Conservation (phyloP, 129 eudicot species). For the Escallonia herrerae region DNA sequence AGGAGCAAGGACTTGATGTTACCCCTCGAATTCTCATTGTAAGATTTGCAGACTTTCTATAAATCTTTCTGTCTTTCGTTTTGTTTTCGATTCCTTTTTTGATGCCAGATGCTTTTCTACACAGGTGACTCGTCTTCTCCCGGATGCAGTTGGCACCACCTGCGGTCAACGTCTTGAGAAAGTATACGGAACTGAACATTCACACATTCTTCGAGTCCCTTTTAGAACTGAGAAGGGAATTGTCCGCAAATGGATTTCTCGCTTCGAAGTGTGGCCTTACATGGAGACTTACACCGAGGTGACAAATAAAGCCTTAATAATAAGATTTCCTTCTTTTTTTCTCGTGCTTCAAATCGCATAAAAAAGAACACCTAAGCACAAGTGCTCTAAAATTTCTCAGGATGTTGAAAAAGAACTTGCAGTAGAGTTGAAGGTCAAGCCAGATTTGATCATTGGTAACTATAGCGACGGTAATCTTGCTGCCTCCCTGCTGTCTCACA, state of each 20-base stretch:
- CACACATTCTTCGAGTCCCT: conserved; percentile 90
- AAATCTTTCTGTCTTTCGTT: background rate
- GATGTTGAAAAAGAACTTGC: conserved; percentile 78
- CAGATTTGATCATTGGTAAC: conserved; percentile 89
- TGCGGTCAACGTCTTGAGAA: conserved; percentile 94
- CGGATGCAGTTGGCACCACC: conserved; percentile 98
- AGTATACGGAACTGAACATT: conserved; percentile 80
- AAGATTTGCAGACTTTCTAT: conserved; percentile 6
- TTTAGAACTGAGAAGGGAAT: conserved; percentile 94
- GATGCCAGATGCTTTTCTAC: conserved; percentile 4
- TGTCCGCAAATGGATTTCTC: conserved; percentile 93
- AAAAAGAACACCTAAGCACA: background rate
- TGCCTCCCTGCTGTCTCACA: conserved; percentile 91
- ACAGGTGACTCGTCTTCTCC: conserved; percentile 84
- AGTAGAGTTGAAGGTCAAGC: conserved; percentile 74
- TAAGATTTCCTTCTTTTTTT: background rate
- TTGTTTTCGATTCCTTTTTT: background rate
- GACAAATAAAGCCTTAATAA: background rate
- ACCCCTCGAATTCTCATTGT: conserved; percentile 88
- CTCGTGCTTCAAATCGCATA: background rate
- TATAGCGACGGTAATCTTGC: conserved; percentile 91
- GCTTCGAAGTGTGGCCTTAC: conserved; percentile 99
- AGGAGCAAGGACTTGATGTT: conserved; percentile 97
- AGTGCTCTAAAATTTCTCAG: conserved; percentile 13
- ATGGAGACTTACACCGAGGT: conserved; percentile 98